These are phyloP conservation scores for Papiliotrema terrestris DNA, from an alignment of 1,284 basidiomycete genomes.

Conservation along the genomic window DNA sequence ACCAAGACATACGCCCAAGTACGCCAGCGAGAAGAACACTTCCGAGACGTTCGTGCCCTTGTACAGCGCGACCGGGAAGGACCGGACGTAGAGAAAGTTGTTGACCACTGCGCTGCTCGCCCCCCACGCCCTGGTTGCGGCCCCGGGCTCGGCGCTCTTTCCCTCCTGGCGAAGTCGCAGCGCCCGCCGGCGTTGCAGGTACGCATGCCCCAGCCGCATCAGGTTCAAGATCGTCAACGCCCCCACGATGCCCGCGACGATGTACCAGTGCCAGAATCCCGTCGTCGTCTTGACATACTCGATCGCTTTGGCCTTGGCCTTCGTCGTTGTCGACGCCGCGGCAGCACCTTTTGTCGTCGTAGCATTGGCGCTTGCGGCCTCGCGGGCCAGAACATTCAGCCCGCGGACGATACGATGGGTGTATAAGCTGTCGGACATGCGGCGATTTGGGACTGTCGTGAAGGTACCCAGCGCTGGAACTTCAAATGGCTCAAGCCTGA, in stretches of 20 bases:
- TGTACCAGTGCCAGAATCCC: conserved; percentile 4
- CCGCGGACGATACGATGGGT: too few relatives aligned
- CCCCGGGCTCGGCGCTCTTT: background rate
- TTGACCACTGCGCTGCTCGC: background rate
- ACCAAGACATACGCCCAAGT: background rate
- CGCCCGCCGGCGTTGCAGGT: background rate
- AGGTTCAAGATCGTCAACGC: background rate
- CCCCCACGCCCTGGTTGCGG: background rate
- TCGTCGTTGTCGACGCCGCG: background rate
- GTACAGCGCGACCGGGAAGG: background rate
- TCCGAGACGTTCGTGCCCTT: background rate
- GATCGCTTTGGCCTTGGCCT: background rate
- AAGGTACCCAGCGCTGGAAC: too few relatives aligned
- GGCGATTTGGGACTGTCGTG: too few relatives aligned
- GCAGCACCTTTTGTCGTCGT: background rate
- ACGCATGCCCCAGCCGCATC: background rate
- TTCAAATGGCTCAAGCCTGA: too few relatives aligned
- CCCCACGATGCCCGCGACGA: background rate
- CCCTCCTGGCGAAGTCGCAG: background rate
- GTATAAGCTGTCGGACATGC: too few relatives aligned
- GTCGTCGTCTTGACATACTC: background rate
- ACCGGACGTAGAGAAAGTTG: background rate
- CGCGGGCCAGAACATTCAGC: too few relatives aligned
- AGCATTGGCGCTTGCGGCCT: background rate
- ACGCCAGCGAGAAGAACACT: background rate